Conservation (phyloP, 306 rosid species). For the Gastrolobium bilobum region DNA sequence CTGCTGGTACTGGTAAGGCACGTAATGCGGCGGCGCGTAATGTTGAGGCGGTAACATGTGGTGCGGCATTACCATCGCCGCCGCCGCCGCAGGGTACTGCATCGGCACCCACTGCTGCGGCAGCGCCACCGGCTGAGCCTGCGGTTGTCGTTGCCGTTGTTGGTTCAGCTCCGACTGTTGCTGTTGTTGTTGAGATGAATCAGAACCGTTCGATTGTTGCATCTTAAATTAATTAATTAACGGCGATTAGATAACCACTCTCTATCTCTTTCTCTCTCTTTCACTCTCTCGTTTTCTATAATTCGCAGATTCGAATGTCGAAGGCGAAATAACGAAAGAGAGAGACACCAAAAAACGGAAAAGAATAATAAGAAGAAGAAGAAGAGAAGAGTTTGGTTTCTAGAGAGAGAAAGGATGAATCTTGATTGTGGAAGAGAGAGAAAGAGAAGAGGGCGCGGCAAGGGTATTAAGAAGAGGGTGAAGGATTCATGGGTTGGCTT, state of each 20-base stretch:
- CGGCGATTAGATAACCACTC: background rate
- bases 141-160: slow-evolving; percentile 41
- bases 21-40: slow-evolving; percentile 69
- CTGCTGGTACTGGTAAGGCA: slow-evolving; percentile 52
- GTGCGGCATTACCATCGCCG: slow-evolving; percentile 98
- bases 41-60: slow-evolving; percentile 92
- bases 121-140: slow-evolving; percentile 50
- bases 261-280: background rate
- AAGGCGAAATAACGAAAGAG: slow-evolving; percentile 24
- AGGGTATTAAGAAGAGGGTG: slow-evolving; percentile 66
- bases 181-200: slow-evolving; percentile 54
- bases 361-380: background rate
- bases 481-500: slow-evolving; percentile 73
- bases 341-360: background rate
- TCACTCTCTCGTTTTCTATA: background rate
- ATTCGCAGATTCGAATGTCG: slow-evolving; percentile 42
- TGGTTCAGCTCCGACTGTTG: slow-evolving; percentile 52
- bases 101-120: slow-evolving; percentile 84
- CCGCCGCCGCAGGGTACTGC: slow-evolving; percentile 89
- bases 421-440: slow-evolving; percentile 43
- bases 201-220: slow-evolving; percentile 89
- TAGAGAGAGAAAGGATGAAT: slow-evolving; percentile 56
- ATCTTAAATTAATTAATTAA: slow-evolving; percentile 56
- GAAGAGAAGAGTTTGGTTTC: background rate
- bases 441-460: slow-evolving; percentile 52